phyloP scores from a whole-genome alignment of 345 rosid species.

The Sisymbrium altissimum region DNA sequence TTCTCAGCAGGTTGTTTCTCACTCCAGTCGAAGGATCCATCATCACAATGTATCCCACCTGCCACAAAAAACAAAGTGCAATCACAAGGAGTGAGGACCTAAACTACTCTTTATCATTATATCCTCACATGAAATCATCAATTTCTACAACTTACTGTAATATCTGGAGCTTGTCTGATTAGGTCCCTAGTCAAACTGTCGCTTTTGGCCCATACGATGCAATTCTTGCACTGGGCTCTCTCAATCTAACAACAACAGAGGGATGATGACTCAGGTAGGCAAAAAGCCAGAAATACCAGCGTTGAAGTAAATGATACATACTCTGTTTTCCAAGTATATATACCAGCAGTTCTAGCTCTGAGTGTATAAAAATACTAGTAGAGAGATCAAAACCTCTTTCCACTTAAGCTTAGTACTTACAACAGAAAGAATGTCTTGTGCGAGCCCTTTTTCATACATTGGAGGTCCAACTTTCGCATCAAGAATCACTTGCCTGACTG shows the following conservation, averaged over 20 bases:
- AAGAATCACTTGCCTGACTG: constrained; percentile 69
- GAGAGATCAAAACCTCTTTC: neutral
- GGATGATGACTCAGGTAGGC: neutral
- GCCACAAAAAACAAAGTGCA: constrained; percentile 15
- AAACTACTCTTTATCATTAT: neutral
- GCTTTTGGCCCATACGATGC: constrained; percentile 90
- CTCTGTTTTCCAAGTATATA: neutral
- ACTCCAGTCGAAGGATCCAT: constrained; percentile 57
- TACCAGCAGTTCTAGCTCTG: neutral
- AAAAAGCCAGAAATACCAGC: neutral
- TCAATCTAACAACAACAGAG: constrained; percentile 50
- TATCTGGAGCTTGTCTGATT: constrained; percentile 53
- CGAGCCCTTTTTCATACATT: constrained; percentile 74
- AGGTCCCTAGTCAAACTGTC: constrained; percentile 75
- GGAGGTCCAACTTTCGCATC: constrained; percentile 98
- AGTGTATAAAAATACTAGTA: neutral
- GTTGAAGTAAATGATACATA: neutral
- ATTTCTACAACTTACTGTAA: constrained; percentile 42
- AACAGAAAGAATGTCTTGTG: constrained; percentile 71
- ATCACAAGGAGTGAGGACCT: neutral
- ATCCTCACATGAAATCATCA: neutral
- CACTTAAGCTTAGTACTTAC: constrained; percentile 47
- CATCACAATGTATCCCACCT: constrained; percentile 96
- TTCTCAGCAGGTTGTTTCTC: constrained; percentile 60
- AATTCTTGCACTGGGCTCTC: constrained; percentile 54